Conservation (phyloP, 1,139 yeast species). For the Pneumocystis jirovecii region DNA sequence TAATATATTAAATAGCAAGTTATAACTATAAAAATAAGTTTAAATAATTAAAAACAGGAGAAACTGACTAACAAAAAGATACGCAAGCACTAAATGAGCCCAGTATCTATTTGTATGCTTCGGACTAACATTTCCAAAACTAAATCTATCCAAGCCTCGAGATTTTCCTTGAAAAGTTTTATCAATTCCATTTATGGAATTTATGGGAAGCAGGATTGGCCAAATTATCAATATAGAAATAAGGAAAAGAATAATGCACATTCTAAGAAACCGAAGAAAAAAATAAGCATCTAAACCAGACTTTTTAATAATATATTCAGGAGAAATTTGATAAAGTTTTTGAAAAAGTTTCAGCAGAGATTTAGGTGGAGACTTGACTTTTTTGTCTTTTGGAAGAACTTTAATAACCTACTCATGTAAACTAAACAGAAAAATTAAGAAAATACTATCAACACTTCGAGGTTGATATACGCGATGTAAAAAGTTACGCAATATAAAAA, state of each 20-base stretch:
- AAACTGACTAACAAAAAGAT: slow-evolving; percentile 46
- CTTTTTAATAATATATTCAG: slow-evolving; percentile 55
- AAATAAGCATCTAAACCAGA: slow-evolving; percentile 72
- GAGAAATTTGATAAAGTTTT: slow-evolving; percentile 24
- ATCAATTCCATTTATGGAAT: slow-evolving; percentile 20
- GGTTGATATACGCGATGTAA: background rate
- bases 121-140: slow-evolving; percentile 59
- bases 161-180: slow-evolving; percentile 58
- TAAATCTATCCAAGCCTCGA: slow-evolving; percentile 58
- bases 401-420: background rate
- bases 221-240: slow-evolving; percentile 51
- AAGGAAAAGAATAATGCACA: slow-evolving; percentile 43
- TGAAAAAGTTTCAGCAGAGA: background rate
- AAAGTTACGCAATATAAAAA: background rate
- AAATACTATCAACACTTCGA: background rate
- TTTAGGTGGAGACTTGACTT: background rate
- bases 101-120: slow-evolving; percentile 49
- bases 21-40: slow-evolving; percentile 22
- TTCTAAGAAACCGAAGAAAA: slow-evolving; percentile 59
- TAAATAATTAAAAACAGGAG: background rate
- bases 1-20: slow-evolving; percentile 60
- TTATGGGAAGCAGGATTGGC: slow-evolving; percentile 75
- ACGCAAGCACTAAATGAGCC: slow-evolving; percentile 73
- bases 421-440: background rate
- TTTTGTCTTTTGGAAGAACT: background rate